phyloP scores from a whole-genome alignment of 2,329 filamentous ascomycete species.

The Arthrobotrys sinensis region DNA sequence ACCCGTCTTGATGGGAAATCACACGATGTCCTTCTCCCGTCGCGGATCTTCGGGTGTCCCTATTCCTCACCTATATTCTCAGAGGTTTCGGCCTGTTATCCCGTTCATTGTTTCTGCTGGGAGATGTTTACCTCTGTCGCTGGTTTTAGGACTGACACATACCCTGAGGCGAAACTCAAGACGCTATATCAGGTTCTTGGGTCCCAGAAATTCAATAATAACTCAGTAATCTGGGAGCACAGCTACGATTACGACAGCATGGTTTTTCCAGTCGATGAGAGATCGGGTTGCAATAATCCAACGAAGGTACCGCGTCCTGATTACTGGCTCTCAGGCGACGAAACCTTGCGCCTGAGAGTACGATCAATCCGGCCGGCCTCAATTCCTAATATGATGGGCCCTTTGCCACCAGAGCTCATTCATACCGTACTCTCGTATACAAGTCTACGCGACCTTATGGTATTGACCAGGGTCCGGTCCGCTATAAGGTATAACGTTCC shows the following conservation, averaged over 20 bases:
- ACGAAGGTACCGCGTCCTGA: background rate
- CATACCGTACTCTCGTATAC: slow-evolving; percentile 1
- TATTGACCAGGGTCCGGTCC: background rate
- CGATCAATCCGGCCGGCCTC: background rate
- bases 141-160: background rate
- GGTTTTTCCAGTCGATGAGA: background rate
- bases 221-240: slow-evolving; percentile 7
- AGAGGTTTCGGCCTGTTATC: slow-evolving; percentile 14
- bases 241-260: background rate
- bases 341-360: too few relatives aligned
- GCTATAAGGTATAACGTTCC: background rate
- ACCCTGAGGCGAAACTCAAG: background rate
- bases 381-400: slow-evolving; percentile 22
- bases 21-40: background rate
- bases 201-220: background rate
- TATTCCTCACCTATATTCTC: background rate
- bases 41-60: background rate
- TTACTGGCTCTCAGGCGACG: background rate
- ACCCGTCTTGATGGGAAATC: background rate
- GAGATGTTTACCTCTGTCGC: slow-evolving; percentile 7
- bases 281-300: background rate
- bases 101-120: slow-evolving; percentile 36
- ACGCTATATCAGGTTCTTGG: slow-evolving; percentile 25
- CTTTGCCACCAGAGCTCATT: slow-evolving; percentile 5
- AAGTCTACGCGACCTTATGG: background rate